Evolutionary conservation across 441 rosid genomes (phyloP), one percentile per base, ranked within the genome.

Genomic region (Euphorbia celastroides): DNA sequence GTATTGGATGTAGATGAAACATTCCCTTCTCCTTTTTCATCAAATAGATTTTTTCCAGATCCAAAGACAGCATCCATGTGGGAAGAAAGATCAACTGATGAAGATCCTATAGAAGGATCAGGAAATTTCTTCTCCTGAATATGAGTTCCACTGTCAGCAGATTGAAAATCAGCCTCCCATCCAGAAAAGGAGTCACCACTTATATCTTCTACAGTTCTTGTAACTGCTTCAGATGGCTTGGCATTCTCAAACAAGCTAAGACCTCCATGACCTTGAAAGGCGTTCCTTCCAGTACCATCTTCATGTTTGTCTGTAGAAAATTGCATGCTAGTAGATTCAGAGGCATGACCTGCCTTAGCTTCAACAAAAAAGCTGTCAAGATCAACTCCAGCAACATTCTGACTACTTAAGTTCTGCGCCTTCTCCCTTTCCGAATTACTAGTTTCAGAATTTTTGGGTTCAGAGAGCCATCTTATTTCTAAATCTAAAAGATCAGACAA

Each of bases 11-110:
- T 77, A 46, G 70, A 76, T 69, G 74, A 54, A 57, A 66, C 17
- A 60, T 71, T 70, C 66, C 78, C 87, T 65, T 72, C 64, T 50
- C 74, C 50, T 67, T 78, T 71, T 56, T 36, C 76, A 69, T 66
- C 57, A 52, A 59, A 59, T 41, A 70, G 14, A 44, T 69, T 74
- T 31, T 78, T 78, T 55, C 76, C 87, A n/a, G 83, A 64, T 76
- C 88, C 93, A 83, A 87, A 84, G 38, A 87, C 75, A 36, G 86
- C 69, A 64, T 85, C 92, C 83, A 85, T 77, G 64, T 86, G 92
- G 60, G 78, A 75, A 77, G 93, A 79, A 63, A 84, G 74, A 80
- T 82, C 86, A 65, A 69, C 71, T 10, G 81, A 61, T 23, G 84
- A 68, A 32, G 84, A 77, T 51, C 57, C 82, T 30, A 70, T 78